A percentile compares a stretch with the other conserved stretches of the same genome.
Evolutionary conservation across 2,329 filamentous ascomycete species (phyloP).

Genomic region (Xylaria hypoxylon): DNA sequence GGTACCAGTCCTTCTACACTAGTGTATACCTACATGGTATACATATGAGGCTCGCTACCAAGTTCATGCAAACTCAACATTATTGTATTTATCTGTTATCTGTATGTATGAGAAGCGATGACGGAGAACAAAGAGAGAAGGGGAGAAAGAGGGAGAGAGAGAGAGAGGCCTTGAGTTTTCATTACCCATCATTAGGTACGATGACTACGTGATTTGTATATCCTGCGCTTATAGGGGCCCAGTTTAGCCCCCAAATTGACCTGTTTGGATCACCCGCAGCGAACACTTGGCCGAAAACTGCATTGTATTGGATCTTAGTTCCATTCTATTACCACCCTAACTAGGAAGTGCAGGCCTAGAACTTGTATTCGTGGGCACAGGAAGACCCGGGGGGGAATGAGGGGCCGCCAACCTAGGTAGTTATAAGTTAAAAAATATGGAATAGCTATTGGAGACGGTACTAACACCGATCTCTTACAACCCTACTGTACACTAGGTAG

Average conservation of each 20-base stretch:
- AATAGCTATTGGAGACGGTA: not conserved
- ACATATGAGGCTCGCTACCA: not conserved
- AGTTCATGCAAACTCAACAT: not conserved
- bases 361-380: conserved; percentile 8
- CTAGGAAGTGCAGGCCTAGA: conserved; percentile 32
- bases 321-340: conserved; percentile 29
- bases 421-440: too few relatives aligned
- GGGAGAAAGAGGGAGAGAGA: too few relatives aligned
- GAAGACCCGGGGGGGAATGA: not conserved
- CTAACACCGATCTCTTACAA: too few relatives aligned
- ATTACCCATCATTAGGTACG: not conserved
- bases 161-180: too few relatives aligned
- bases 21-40: too few relatives aligned
- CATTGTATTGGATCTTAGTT: conserved; percentile 28
- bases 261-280: conserved; percentile 29
- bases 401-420: too few relatives aligned
- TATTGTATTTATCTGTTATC: not conserved
- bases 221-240: conserved; percentile 4
- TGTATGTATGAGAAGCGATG: not conserved
- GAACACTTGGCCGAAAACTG: conserved; percentile 24
- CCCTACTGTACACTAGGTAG: not conserved
- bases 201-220: not conserved
- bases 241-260: conserved; percentile 30
- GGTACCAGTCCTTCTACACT: too few relatives aligned
- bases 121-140: not conserved